Conservation (phyloP, 495 filamentous ascomycete genomes). For the Tuber calosporum region DNA sequence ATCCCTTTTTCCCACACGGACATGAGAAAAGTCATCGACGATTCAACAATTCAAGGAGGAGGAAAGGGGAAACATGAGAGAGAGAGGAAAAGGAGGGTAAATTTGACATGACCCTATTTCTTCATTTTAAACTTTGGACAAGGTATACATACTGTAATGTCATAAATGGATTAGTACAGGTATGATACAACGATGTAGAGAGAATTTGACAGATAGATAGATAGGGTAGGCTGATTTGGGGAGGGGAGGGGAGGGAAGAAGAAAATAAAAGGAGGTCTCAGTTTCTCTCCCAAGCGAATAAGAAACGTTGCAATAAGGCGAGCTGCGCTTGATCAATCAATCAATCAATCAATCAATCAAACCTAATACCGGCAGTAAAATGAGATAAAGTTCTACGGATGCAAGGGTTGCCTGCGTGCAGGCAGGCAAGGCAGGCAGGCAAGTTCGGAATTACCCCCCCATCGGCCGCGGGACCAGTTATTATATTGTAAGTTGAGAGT, state of each 20-base stretch:
- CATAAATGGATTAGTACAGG: no score
- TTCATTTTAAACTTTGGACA: background rate
- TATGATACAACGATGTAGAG: background rate
- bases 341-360: background rate
- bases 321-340: background rate
- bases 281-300: background rate
- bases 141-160: no score
- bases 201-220: background rate
- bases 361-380: background rate
- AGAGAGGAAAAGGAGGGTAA: background rate
- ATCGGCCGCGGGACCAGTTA: background rate
- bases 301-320: background rate
- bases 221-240: no score
- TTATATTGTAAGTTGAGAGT: no score
- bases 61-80: background rate
- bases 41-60: no score
- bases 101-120: background rate
- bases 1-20: background rate
- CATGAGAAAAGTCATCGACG: no score
- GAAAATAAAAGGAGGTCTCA: background rate
- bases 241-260: no score
- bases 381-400: background rate
- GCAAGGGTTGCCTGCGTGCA: background rate
- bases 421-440: background rate
- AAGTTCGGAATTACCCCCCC: background rate